Base-by-base conservation (phyloP, 768 basidiomycete species). In the Lactifluus volemus region DNA sequence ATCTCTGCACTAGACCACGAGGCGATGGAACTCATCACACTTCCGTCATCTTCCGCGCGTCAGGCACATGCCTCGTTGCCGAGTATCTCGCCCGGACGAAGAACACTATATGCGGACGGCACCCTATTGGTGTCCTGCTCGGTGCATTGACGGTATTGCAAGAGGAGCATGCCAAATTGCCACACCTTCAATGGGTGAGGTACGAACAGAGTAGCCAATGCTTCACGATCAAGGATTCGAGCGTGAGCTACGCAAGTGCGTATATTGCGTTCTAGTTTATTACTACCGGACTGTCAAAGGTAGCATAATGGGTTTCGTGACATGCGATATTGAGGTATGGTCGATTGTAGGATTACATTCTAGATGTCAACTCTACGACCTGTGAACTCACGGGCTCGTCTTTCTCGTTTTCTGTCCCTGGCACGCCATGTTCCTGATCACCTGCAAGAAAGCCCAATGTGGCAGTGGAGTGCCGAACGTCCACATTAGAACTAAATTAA, bases 91-190 rank as follows among this genome's bases (percentile, higher is more conserved):
- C 75, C 12, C 74, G 77, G 60, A 95, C 92, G 38, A 83, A 86
- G 74, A 99, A 99, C 74, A 98, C 97, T 0, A 97, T 99, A 49
- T 99, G 97, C 70, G 97, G 97, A 3, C 79, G 97, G 42, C 94
- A 98, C 68, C 93, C 97, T 1, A 98, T 99, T 54, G 92, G 93
- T 0, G 90, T 98, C 5, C 76, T 99, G 2, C 77, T 98, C 15
- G 90, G 90, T 0, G 86, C 92, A 7, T 71, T 98, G 52, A 67
- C 82, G 5, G 73, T 73, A 4, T 70, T 95, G 60, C 82, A 84
- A 71, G 73, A 74, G 52, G 68, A 69, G 47, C 65, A 70, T 21
- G 68, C 34, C 17, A 65, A 68, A 55, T 58, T 57, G 0, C 65
- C 77, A 0, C 76, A 72, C 25, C 71, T 93, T 54, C 83, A 84